These are phyloP conservation scores for Yamadazyma triangularis DNA, from an alignment of 1,139 yeast genomes.

Conservation along the genomic window DNA sequence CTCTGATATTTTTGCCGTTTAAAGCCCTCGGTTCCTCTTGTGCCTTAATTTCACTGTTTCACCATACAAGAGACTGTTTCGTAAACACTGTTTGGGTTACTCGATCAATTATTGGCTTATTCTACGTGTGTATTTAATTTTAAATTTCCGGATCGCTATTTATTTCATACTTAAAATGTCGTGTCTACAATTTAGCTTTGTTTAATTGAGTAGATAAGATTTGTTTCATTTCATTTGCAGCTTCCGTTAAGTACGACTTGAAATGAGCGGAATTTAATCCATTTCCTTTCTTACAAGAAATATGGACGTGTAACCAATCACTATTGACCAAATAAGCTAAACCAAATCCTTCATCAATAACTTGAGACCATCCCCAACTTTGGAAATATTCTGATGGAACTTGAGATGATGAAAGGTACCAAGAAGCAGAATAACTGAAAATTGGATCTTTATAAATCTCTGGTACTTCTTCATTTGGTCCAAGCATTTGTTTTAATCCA, in stretches of 20 bases:
- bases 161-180: too few relatives aligned
- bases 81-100: too few relatives aligned
- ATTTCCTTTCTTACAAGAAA: conserved; percentile 68
- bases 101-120: too few relatives aligned
- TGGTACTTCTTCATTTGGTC: conserved; percentile 59
- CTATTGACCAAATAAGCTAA: conserved; percentile 89
- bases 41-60: too few relatives aligned
- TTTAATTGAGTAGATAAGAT: conserved; percentile 47
- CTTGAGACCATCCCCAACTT: conserved; percentile 97
- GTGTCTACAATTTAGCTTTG: conserved; percentile 29
- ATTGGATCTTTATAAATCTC: conserved; percentile 74
- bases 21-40: too few relatives aligned
- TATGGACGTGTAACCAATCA: conserved; percentile 82
- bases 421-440: conserved; percentile 67
- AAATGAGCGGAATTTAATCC: conserved; percentile 66
- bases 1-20: too few relatives aligned
- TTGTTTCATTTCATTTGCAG: conserved; percentile 79
- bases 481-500: conserved; percentile 75
- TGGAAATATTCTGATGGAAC: conserved; percentile 83
- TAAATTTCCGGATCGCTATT: too few relatives aligned
- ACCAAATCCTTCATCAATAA: conserved; percentile 90
- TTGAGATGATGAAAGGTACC: conserved; percentile 91
- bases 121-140: too few relatives aligned
- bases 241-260: conserved; percentile 66
- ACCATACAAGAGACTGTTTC: too few relatives aligned